phyloP scores from a whole-genome alignment of 345 rosid species.

The Syzygium aromaticum region DNA sequence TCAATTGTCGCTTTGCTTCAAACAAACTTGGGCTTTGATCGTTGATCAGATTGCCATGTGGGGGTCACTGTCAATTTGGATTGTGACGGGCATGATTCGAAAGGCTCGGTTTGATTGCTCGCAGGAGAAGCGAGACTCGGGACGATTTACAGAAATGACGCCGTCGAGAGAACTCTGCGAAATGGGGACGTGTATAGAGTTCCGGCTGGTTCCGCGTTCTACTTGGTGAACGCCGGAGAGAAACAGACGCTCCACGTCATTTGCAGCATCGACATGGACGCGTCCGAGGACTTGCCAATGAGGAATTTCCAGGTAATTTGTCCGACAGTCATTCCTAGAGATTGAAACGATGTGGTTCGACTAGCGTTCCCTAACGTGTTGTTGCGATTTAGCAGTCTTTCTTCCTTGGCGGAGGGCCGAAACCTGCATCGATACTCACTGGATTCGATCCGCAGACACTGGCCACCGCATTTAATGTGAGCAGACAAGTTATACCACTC shows the following conservation, averaged over 20 bases:
- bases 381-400: conserved; percentile 41
- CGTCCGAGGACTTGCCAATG: conserved; percentile 52
- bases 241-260: conserved; percentile 63
- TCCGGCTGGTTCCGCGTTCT: conserved; percentile 73
- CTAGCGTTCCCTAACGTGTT: background rate
- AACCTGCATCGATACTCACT: conserved; percentile 46
- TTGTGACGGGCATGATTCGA: background rate
- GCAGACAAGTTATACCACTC: background rate
- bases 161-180: conserved; percentile 46
- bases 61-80: background rate
- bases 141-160: conserved; percentile 35
- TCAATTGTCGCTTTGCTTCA: background rate
- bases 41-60: background rate
- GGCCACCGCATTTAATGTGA: conserved; percentile 70
- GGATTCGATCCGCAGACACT: conserved; percentile 60
- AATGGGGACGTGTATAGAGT: conserved; percentile 56
- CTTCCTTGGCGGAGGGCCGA: conserved; percentile 81
- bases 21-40: background rate
- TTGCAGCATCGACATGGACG: conserved; percentile 72
- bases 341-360: conserved; percentile 29
- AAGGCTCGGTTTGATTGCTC: background rate
- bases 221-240: conserved; percentile 51
- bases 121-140: conserved; percentile 87
- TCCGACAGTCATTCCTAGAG: background rate
- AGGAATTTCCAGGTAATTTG: conserved; percentile 53